Percentiles rank a stretch among this genome's conserved stretches.
phyloP scores from a whole-genome alignment of 208 protist genomes.

The Trypanosoma mega region DNA sequence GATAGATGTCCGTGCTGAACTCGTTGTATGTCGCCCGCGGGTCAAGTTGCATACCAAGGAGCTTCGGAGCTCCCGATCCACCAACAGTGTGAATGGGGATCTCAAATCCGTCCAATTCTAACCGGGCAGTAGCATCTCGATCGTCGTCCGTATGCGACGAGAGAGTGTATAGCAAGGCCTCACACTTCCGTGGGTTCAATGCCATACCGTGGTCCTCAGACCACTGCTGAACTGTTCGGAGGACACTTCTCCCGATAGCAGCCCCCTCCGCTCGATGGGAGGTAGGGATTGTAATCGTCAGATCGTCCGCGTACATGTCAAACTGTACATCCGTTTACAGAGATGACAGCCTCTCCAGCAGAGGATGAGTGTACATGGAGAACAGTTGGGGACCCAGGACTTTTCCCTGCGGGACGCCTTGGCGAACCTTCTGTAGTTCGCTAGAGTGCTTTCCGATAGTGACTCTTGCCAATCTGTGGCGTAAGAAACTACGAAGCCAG shows the following conservation, averaged over 20 bases:
- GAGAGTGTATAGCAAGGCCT: constrained; percentile 1
- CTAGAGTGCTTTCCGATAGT: neutral
- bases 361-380: constrained; percentile 3
- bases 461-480: neutral
- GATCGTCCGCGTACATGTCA: constrained; percentile 5
- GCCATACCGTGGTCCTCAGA: neutral
- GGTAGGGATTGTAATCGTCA: neutral
- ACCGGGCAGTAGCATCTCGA: neutral
- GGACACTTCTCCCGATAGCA: neutral
- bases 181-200: constrained; percentile 2
- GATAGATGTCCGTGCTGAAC: neutral
- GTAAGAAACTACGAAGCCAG: constrained; percentile 3
- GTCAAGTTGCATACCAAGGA: constrained; percentile 13
- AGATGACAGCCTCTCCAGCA: neutral
- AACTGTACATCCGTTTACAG: neutral
- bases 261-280: neutral
- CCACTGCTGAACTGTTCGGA: neutral
- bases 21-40: neutral
- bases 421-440: neutral
- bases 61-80: neutral
- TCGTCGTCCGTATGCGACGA: constrained; percentile 3
- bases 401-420: constrained; percentile 8
- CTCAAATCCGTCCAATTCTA: neutral
- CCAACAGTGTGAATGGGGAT: neutral
- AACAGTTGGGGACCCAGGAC: neutral